A percentile compares a stretch with the other conserved stretches of the same genome.
These are phyloP conservation scores for Monosporascus sp. DNA, from an alignment of 2,329 filamentous ascomycete genomes.

Conservation along the genomic window DNA sequence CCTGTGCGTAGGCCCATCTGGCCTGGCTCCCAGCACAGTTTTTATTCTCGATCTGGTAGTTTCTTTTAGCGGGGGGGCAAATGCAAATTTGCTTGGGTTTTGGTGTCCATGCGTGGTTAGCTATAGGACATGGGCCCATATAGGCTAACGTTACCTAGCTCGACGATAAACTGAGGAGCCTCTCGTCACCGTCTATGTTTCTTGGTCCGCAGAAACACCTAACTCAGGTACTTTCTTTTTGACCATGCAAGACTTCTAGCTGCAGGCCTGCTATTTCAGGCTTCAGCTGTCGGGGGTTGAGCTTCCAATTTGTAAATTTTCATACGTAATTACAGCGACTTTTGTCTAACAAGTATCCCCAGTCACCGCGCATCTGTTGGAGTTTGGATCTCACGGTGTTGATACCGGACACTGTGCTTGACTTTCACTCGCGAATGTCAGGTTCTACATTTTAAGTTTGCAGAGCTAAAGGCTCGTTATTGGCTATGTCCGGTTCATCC, in stretches of 20 bases:
- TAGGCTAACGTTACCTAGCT: neutral
- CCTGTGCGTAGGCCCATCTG: neutral
- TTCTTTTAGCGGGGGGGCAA: neutral
- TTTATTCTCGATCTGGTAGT: neutral
- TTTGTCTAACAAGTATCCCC: neutral
- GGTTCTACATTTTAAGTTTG: slow-evolving; percentile 4
- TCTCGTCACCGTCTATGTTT: no score
- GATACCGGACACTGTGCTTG: slow-evolving; percentile 3
- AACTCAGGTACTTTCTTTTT: neutral
- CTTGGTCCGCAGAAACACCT: no score
- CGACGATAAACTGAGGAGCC: no score
- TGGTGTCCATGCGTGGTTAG: neutral
- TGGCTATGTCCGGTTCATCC: slow-evolving; percentile 41
- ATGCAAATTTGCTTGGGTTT: neutral
- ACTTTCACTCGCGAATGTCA: slow-evolving; percentile 7
- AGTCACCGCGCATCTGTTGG: neutral
- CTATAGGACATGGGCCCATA: neutral
- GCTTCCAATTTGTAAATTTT: neutral
- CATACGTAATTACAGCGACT: neutral
- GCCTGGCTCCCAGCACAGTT: neutral
- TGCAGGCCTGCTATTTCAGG: neutral
- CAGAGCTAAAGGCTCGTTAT: slow-evolving; percentile 10
- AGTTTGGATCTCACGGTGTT: neutral
- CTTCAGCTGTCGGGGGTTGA: neutral
- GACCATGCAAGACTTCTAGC: neutral